These are phyloP conservation scores for Stemphylium beticola DNA, from an alignment of 2,329 filamentous ascomycete species.

Conservation along the genomic window DNA sequence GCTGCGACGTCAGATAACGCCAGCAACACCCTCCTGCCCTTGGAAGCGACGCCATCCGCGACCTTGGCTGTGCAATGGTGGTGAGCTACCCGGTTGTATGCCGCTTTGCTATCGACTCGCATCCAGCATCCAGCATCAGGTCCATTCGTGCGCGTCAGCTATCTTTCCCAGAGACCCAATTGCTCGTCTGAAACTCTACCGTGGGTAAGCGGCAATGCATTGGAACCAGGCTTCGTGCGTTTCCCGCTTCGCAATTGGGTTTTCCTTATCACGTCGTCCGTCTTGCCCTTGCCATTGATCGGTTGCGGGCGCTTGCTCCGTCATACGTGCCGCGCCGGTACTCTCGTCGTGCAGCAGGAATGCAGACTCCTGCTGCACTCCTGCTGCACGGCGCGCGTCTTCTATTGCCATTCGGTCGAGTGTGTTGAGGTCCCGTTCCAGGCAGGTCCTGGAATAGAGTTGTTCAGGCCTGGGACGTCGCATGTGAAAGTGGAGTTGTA, in stretches of 20 bases:
- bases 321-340: slow-evolving; percentile 18
- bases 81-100: not conserved
- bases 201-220: slow-evolving; percentile 3
- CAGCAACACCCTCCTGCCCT: slow-evolving; percentile 15
- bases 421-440: slow-evolving; percentile 11
- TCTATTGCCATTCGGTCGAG: slow-evolving; percentile 9
- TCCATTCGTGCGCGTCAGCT: slow-evolving; percentile 4
- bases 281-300: slow-evolving; percentile 3
- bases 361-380: not conserved
- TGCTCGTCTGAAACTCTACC: slow-evolving; percentile 1
- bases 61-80: not conserved
- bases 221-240: not conserved
- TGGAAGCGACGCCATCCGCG: slow-evolving; percentile 4
- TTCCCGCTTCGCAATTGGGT: slow-evolving; percentile 7
- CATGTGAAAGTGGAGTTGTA: slow-evolving; percentile 28
- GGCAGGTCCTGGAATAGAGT: slow-evolving; percentile 6
- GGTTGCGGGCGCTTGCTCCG: slow-evolving; percentile 6
- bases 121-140: not conserved
- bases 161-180: not conserved
- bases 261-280: slow-evolving; percentile 8
- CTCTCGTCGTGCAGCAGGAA: slow-evolving; percentile 3
- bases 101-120: not conserved
- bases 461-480: slow-evolving; percentile 3
- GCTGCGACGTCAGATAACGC: slow-evolving; percentile 10
- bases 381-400: slow-evolving; percentile 12